phyloP scores from a whole-genome alignment of 805 yeast species.

The Starmerella khaoyaiensis region DNA sequence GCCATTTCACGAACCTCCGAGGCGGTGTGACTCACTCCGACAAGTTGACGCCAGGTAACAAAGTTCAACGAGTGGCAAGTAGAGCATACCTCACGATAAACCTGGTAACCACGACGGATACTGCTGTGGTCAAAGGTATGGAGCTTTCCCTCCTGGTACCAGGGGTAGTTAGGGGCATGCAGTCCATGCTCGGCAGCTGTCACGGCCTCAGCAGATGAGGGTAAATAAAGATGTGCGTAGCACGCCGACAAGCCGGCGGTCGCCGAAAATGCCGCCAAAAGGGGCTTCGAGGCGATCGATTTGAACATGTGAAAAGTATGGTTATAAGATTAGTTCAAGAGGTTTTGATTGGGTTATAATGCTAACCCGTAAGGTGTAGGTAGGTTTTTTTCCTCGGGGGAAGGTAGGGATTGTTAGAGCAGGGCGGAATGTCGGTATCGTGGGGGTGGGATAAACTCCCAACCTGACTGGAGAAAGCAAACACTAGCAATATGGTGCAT shows the following conservation, averaged over 20 bases:
- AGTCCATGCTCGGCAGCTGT: constrained; percentile 98
- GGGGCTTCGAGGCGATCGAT: constrained; percentile 17
- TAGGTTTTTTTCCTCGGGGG: no score
- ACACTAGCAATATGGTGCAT: no score
- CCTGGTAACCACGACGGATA: constrained; percentile 98
- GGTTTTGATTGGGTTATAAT: no score
- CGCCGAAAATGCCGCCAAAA: constrained; percentile 16
- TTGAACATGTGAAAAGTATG: constrained; percentile 16
- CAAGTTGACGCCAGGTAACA: constrained; percentile 96
- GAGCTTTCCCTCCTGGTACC: constrained; percentile 73
- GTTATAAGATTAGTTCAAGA: neutral
- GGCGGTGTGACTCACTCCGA: constrained; percentile 90
- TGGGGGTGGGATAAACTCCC: no score
- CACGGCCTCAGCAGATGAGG: constrained; percentile 81
- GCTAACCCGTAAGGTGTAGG: no score
- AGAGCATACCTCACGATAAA: constrained; percentile 97
- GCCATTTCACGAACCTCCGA: constrained; percentile 85
- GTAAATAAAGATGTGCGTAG: constrained; percentile 15
- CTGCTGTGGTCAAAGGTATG: constrained; percentile 79
- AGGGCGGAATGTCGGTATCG: no score
- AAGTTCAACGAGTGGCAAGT: constrained; percentile 96
- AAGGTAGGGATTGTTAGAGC: no score
- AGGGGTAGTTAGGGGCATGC: constrained; percentile 82
- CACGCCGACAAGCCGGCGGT: constrained; percentile 19
- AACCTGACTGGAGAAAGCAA: no score